Percentiles rank a stretch among this genome's conserved stretches.
Conservation (phyloP, 805 yeast species). For the Cyberlindnera mississippiensis region DNA sequence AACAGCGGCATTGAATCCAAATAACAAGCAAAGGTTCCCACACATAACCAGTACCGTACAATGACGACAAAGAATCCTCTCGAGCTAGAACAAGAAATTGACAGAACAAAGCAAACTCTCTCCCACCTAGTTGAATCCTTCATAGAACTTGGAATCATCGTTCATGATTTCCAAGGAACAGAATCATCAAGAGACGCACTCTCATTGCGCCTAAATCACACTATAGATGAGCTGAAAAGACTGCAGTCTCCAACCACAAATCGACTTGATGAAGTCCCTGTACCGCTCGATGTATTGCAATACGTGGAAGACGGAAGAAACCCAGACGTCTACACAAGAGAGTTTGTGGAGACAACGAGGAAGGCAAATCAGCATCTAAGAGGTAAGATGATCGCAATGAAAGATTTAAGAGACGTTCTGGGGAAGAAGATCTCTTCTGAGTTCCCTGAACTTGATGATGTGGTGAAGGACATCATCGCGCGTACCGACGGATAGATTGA, state of each 20-base stretch:
- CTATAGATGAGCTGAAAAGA: slow-evolving; percentile 36
- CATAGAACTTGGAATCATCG: slow-evolving; percentile 84
- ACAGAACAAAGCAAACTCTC: slow-evolving; percentile 30
- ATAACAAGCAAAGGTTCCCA: too few species aligned
- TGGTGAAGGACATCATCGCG: slow-evolving; percentile 51
- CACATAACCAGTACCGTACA: too few species aligned
- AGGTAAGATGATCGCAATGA: slow-evolving; percentile 76
- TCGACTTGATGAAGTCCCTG: slow-evolving; percentile 39
- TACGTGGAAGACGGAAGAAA: slow-evolving; percentile 96
- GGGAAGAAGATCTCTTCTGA: slow-evolving; percentile 68
- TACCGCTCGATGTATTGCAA: slow-evolving; percentile 82
- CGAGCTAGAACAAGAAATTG: slow-evolving; percentile 28
- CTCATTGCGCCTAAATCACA: slow-evolving; percentile 36
- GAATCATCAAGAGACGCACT: slow-evolving; percentile 65
- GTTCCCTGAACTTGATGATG: slow-evolving; percentile 67
- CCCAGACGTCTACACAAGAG: slow-evolving; percentile 95
- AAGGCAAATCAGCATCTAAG: slow-evolving; percentile 82
- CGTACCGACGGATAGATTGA: too few species aligned
- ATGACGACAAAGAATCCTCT: slow-evolving; percentile 6
- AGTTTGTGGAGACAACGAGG: slow-evolving; percentile 91
- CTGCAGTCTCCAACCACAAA: slow-evolving; percentile 30
- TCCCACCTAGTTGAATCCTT: slow-evolving; percentile 69
- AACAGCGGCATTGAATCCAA: too few species aligned
- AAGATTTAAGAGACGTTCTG: slow-evolving; percentile 56
- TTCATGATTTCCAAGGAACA: slow-evolving; percentile 91